Evolutionary conservation across 1,284 basidiomycete genomes (phyloP).

Genomic region (Volvariella volvacea): DNA sequence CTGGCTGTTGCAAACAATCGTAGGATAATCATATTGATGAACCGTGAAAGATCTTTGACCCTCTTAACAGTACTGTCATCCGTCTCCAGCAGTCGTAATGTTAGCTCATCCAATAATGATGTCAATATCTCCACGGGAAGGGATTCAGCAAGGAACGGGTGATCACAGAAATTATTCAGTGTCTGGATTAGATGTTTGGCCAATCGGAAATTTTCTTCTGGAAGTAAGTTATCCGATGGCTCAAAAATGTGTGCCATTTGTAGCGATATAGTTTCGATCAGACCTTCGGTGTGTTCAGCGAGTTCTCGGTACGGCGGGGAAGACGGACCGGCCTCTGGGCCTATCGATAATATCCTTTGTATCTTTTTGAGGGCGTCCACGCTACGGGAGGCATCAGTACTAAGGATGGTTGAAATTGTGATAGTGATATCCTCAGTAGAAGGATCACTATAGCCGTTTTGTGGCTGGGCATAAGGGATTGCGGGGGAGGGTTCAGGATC

Average conservation of each 20-base stretch:
- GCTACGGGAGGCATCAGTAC: constrained; percentile 77
- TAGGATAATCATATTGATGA: constrained; percentile 97
- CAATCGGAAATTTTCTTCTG: constrained; percentile 78
- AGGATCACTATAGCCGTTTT: constrained; percentile 18
- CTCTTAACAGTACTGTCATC: constrained; percentile 75
- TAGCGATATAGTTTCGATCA: constrained; percentile 82
- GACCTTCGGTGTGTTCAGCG: constrained; percentile 78
- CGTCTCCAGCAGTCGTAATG: constrained; percentile 84
- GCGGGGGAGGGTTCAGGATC: constrained; percentile 8
- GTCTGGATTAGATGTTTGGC: constrained; percentile 97
- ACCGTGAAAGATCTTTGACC: constrained; percentile 86
- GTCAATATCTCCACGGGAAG: constrained; percentile 76
- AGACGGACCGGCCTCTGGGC: constrained; percentile 65
- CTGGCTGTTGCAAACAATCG: constrained; percentile 89
- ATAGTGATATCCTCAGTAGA: constrained; percentile 62
- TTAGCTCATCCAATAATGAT: constrained; percentile 80
- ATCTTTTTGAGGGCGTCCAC: constrained; percentile 94
- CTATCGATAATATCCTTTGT: constrained; percentile 72
- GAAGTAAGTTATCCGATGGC: constrained; percentile 62
- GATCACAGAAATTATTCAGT: constrained; percentile 87
- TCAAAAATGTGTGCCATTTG: constrained; percentile 90
- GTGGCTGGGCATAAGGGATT: constrained; percentile 11
- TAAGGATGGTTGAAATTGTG: constrained; percentile 78
- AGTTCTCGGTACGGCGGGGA: constrained; percentile 68
- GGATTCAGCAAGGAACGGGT: constrained; percentile 74